phyloP scores from a whole-genome alignment of 2,329 filamentous ascomycete species.

The Beauveria scarabaeidicola region DNA sequence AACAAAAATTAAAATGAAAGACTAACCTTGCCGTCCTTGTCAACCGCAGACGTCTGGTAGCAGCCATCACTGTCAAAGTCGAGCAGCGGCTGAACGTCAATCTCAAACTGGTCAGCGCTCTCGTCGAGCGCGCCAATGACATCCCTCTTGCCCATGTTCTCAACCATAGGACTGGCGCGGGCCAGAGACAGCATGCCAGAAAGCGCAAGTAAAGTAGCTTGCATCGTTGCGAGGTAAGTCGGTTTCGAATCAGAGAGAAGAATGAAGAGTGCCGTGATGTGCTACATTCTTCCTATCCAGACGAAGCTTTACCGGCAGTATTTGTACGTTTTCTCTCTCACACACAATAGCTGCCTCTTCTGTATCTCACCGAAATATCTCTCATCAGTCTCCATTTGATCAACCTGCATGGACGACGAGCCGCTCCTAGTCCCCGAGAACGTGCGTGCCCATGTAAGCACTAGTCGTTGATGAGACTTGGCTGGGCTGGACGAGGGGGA shows the following conservation, averaged over 20 bases:
- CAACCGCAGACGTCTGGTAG: conserved; percentile 40
- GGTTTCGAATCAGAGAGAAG: not conserved
- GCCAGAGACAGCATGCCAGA: conserved; percentile 13
- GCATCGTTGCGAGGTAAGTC: not conserved
- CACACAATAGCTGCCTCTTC: not conserved
- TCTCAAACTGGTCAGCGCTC: conserved; percentile 24
- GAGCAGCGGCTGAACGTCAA: conserved; percentile 28
- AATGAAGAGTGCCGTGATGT: not conserved
- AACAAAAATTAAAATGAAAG: not conserved
- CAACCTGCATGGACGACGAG: not conserved
- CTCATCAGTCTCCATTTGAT: not conserved
- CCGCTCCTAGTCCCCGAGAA: not conserved
- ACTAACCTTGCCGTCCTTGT: conserved; percentile 22
- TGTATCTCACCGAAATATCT: not conserved
- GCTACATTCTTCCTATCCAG: not conserved
- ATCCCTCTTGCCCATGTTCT: conserved; percentile 15
- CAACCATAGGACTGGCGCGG: conserved; percentile 13
- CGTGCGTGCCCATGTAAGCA: conserved; percentile 3
- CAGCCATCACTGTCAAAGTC: conserved; percentile 34
- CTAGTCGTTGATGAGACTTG: not conserved
- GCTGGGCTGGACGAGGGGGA: not conserved
- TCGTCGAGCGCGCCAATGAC: conserved; percentile 23
- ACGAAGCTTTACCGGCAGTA: not conserved
- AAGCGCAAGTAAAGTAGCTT: not conserved
- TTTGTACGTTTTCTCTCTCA: not conserved